Base-by-base conservation (phyloP, 2,329 filamentous ascomycete genomes). In the Colletotrichum australisinense region DNA sequence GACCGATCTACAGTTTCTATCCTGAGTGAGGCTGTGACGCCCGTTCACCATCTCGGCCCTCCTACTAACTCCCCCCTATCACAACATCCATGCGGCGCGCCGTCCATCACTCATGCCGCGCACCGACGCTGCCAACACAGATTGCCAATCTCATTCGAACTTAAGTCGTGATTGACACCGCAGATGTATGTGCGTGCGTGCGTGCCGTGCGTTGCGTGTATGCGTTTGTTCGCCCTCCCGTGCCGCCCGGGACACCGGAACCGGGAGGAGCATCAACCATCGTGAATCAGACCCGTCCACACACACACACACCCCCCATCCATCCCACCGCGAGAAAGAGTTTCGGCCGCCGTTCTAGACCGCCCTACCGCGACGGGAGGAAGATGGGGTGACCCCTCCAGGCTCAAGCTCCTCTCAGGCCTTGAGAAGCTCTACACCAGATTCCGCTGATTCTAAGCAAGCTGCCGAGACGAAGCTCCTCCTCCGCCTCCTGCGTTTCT, bases 11-110 rank as follows among this genome's bases (percentile, higher is more conserved):
- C 9, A 49, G 70, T 70, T 73, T 70, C 70, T 73, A 73, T 73
- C 56, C 56, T 26, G 67, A 32, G 71, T 32, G 67, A 73, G 71
- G 71, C 71, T 65, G 71, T 73, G 71, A 62, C 53, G 24, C 12
- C 52, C 49, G 52, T 46, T 35, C 49, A 24, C 26, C 6, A 22
- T 46, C 22, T 24, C 5, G 16, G 14, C 32, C 49, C 26, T 26
- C 12, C 30, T 49, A 49, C 30, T 49, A 49, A 49, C 5, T 14
- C 3, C 9, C 30, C 55, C 28, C 52, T 46, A 52, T 58, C 30
- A 24, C 8, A 28, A 26, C 59, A 42, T 32, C 58, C 58, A 57
- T 64, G 58, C 58, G 32, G 26, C 46, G 9, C 24, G 26, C 58
- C 32, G 57, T 63, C 49, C 19, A 4, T 55, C 28, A 42, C n/a